Evolutionary conservation across 164 flowering plant genomes (phyloP).

Genomic region (Chloranthus sessilifolius): DNA sequence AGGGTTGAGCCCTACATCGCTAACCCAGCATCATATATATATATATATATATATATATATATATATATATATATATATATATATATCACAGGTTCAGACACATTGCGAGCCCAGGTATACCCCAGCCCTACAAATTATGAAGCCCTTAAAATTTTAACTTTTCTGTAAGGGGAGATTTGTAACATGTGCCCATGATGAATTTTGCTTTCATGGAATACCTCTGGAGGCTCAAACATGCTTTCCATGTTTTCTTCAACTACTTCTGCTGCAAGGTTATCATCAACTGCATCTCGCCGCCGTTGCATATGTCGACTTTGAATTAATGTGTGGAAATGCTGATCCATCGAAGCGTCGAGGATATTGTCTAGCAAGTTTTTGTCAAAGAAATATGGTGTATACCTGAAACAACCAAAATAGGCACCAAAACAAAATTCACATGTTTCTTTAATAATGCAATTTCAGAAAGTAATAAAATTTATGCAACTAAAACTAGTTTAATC

Average conservation of each 20-base stretch:
- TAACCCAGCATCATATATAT: too few species aligned
- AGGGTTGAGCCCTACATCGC: too few species aligned
- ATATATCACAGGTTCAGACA: too few species aligned
- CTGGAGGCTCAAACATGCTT: slow-evolving; percentile 76
- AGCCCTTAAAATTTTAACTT: too few species aligned
- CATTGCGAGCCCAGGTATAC: too few species aligned
- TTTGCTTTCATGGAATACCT: slow-evolving; percentile 37
- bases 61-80: too few species aligned
- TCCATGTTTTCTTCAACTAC: slow-evolving; percentile 71
- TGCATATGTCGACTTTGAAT: slow-evolving; percentile 78
- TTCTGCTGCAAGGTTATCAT: slow-evolving; percentile 69
- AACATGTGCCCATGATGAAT: too few species aligned
- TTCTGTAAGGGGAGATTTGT: too few species aligned
- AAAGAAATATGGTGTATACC: slow-evolving; percentile 97
- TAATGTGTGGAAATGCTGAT: slow-evolving; percentile 79
- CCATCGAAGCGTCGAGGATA: slow-evolving; percentile 91
- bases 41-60: too few species aligned
- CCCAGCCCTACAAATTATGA: too few species aligned
- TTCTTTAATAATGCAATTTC: background rate
- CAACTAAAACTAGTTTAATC: too few species aligned
- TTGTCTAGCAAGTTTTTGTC: slow-evolving; percentile 84
- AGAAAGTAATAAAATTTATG: background rate
- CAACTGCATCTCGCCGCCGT: slow-evolving; percentile 67
- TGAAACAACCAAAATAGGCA: slow-evolving; percentile 20
- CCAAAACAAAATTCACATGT: background rate